Conservation (phyloP, 2,329 filamentous ascomycete genomes). For the Diplodia mutila region DNA sequence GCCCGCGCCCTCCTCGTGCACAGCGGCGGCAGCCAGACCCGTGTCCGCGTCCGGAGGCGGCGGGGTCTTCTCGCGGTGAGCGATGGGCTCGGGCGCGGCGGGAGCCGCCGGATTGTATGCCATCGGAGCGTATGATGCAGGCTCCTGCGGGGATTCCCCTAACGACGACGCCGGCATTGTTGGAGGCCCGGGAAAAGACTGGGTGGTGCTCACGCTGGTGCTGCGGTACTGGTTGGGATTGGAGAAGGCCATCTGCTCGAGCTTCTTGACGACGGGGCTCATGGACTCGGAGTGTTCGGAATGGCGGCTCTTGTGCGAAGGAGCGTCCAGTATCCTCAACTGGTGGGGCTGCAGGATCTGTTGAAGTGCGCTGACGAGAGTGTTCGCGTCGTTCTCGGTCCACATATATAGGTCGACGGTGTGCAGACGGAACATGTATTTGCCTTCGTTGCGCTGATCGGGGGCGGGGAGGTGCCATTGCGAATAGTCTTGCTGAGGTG, state of each 20-base stretch:
- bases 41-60: slow-evolving; percentile 68
- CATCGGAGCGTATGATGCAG: slow-evolving; percentile 63
- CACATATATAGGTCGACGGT: slow-evolving; percentile 80
- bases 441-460: slow-evolving; percentile 73
- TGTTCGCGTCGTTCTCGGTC: slow-evolving; percentile 71
- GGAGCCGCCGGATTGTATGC: slow-evolving; percentile 81
- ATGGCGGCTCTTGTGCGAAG: slow-evolving; percentile 49
- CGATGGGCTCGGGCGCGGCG: slow-evolving; percentile 71
- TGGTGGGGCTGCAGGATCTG: slow-evolving; percentile 65
- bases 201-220: slow-evolving; percentile 43
- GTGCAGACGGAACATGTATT: slow-evolving; percentile 78
- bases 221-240: slow-evolving; percentile 48
- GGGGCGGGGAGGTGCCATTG: slow-evolving; percentile 77
- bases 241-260: slow-evolving; percentile 72
- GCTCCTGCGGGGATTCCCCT: slow-evolving; percentile 34
- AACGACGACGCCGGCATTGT: slow-evolving; percentile 33
- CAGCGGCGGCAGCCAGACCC: slow-evolving; percentile 45
- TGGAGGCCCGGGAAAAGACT: slow-evolving; percentile 45
- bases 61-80: slow-evolving; percentile 78
- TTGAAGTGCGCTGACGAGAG: slow-evolving; percentile 70
- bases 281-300: slow-evolving; percentile 56
- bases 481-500: slow-evolving; percentile 51
- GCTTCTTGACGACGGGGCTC: slow-evolving; percentile 72
- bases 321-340: slow-evolving; percentile 68
- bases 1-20: slow-evolving; percentile 41